phyloP scores from a whole-genome alignment of 192 early-diverging fungal genomes.

The Mortierella antarctica region DNA sequence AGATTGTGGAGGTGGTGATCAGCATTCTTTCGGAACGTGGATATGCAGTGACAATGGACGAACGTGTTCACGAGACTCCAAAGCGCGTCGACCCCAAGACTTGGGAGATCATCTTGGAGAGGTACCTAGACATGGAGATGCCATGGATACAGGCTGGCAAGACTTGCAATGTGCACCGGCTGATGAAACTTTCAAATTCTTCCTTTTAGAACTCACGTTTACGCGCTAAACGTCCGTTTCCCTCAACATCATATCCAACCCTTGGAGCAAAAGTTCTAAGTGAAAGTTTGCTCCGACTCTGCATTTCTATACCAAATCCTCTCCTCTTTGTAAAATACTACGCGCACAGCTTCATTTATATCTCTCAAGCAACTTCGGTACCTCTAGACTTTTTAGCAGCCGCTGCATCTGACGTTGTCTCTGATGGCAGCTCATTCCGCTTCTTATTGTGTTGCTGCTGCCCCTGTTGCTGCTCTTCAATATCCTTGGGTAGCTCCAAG shows the following conservation, averaged over 20 bases:
- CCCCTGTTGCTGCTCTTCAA: background rate
- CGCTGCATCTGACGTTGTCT: conserved; percentile 4
- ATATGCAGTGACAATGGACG: conserved; percentile 66
- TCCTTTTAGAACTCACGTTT: conserved; percentile 49
- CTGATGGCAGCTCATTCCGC: conserved; percentile 19
- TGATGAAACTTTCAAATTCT: background rate
- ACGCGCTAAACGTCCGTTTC: conserved; percentile 64
- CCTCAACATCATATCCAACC: conserved; percentile 70
- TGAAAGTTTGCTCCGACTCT: background rate
- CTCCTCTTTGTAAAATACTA: background rate
- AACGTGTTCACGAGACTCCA: conserved; percentile 59
- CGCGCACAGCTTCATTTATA: background rate
- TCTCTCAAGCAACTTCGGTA: conserved; percentile 6
- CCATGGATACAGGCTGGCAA: background rate
- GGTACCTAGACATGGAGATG: conserved; percentile 18
- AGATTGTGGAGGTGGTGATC: conserved; percentile 65
- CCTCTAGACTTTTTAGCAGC: conserved; percentile 36
- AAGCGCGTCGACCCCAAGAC: conserved; percentile 59
- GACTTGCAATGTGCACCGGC: background rate
- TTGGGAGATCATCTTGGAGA: conserved; percentile 62
- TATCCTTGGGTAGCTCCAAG: conserved; percentile 37
- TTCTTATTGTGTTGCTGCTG: conserved; percentile 25
- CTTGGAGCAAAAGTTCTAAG: conserved; percentile 67
- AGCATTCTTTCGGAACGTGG: conserved; percentile 68
- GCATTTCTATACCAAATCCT: background rate